phyloP scores from a whole-genome alignment of 1,284 basidiomycete genomes.

The Hemileccinum hortonii region DNA sequence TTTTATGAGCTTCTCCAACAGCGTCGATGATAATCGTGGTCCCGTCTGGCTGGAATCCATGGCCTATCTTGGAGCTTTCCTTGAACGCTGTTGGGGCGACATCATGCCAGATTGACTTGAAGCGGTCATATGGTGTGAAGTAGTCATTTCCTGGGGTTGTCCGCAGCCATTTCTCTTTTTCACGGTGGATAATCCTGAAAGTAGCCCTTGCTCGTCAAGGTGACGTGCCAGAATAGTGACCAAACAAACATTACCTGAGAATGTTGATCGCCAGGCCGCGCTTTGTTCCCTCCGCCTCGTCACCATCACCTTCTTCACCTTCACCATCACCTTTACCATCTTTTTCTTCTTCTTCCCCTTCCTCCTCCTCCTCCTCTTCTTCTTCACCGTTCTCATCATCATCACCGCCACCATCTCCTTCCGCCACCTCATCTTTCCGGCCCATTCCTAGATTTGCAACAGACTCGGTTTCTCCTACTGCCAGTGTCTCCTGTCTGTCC shows the following conservation, averaged over 20 bases:
- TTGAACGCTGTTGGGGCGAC: neutral
- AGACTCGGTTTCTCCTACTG: too few relatives aligned
- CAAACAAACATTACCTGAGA: neutral
- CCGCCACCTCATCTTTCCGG: too few relatives aligned
- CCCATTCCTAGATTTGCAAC: too few relatives aligned
- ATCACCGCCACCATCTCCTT: too few relatives aligned
- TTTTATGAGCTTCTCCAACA: neutral
- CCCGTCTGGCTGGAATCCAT: constrained; percentile 2
- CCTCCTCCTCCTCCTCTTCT: too few relatives aligned
- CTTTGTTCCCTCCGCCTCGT: neutral
- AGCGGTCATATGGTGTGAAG: constrained; percentile 1
- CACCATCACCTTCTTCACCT: neutral
- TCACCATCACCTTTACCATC: too few relatives aligned
- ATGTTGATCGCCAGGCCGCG: neutral
- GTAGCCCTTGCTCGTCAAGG: too few relatives aligned
- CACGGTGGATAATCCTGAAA: neutral
- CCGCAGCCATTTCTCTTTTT: constrained; percentile 4
- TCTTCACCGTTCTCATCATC: too few relatives aligned
- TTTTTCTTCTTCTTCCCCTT: too few relatives aligned
- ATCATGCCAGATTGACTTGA: constrained; percentile 4
- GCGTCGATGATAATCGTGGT: neutral
- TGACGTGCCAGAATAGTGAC: too few relatives aligned
- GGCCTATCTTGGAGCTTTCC: constrained; percentile 1
- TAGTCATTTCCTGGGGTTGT: neutral
- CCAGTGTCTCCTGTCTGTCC: too few relatives aligned